Base-by-base conservation (phyloP, 108 stramenopile genomes). In the Craspedostauros australis region DNA sequence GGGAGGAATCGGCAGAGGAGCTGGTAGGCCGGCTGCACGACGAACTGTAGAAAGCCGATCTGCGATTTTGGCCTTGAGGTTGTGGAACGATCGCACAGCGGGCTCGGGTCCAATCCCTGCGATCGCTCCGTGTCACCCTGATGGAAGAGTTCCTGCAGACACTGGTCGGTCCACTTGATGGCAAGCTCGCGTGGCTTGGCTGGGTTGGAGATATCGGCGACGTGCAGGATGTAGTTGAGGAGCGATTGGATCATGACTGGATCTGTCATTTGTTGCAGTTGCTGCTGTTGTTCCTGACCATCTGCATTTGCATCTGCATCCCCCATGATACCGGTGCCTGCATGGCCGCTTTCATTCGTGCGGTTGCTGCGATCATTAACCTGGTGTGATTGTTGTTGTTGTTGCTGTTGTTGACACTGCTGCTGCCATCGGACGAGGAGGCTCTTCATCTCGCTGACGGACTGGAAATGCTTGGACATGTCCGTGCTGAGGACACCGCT, bases 401-500 rank as follows among this genome's bases (percentile, higher is more conserved):
- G n/a, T n/a, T n/a, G n/a, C n/a, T n/a, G n/a, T n/a, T n/a, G n/a
- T n/a, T n/a, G n/a, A n/a, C n/a, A n/a, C n/a, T n/a, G n/a, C n/a
- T n/a, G n/a, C n/a, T n/a, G n/a, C n/a, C n/a, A n/a, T n/a, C n/a
- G n/a, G 15, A 54, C 23, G 16, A 54, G 12, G 5, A 54, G 18
- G 3, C 32, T 40, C 31, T 41, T 39, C 39, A 41, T 16, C 1
- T 48, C 54, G 36, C 39, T 58, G n/a, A 72, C 59, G n/a, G 34
- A 34, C 19, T 43, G 30, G 50, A 88, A 86, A 57, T 94, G 93
- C 46, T 54, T 57, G 14, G 71, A 40, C 89, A 94, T 94, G 57
- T 94, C 89, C 19, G 93, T 94, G 27, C 77, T 77, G 15, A 94
- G 52, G 38, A 94, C 75, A 14, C 76, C 65, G n/a, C 47, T 41